phyloP scores from a whole-genome alignment of 805 yeast genomes.

The Pichia scutulata region DNA sequence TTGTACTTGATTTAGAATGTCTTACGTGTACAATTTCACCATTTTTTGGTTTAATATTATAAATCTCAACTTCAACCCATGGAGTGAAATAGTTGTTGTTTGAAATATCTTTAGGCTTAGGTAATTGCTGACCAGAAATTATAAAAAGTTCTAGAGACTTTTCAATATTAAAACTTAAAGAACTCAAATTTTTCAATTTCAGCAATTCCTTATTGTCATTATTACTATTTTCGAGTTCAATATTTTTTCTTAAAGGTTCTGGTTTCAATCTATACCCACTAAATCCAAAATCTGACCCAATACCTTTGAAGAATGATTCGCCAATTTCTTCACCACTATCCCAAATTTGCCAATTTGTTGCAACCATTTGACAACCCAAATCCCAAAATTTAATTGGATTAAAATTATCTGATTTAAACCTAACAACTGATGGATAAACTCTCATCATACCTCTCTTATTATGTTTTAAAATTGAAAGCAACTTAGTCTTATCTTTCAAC shows the following conservation, averaged over 20 bases:
- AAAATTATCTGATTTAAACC: constrained; percentile 76
- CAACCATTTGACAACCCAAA: constrained; percentile 88
- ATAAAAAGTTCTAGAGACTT: constrained; percentile 34
- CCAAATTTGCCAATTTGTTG: constrained; percentile 92
- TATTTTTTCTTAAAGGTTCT: constrained; percentile 16
- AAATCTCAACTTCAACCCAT: constrained; percentile 50
- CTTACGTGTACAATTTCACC: constrained; percentile 7
- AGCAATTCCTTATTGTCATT: background rate
- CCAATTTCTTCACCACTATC: constrained; percentile 87
- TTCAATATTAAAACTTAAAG: constrained; percentile 9
- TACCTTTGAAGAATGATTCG: constrained; percentile 63
- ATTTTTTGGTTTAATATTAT: constrained; percentile 32
- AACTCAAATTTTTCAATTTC: background rate
- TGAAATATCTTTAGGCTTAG: constrained; percentile 48
- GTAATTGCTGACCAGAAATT: constrained; percentile 81
- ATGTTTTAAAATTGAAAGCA: constrained; percentile 60
- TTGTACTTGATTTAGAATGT: background rate
- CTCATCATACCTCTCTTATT: constrained; percentile 71
- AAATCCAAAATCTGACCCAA: constrained; percentile 31
- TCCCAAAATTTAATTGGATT: constrained; percentile 76
- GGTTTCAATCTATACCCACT: constrained; percentile 84
- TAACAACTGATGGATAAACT: constrained; percentile 74
- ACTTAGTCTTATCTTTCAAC: constrained; percentile 52
- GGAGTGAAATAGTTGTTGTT: constrained; percentile 44
- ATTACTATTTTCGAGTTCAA: background rate